phyloP scores from a whole-genome alignment of 192 early-diverging fungal genomes.

The Nowakowskiella sp. region DNA sequence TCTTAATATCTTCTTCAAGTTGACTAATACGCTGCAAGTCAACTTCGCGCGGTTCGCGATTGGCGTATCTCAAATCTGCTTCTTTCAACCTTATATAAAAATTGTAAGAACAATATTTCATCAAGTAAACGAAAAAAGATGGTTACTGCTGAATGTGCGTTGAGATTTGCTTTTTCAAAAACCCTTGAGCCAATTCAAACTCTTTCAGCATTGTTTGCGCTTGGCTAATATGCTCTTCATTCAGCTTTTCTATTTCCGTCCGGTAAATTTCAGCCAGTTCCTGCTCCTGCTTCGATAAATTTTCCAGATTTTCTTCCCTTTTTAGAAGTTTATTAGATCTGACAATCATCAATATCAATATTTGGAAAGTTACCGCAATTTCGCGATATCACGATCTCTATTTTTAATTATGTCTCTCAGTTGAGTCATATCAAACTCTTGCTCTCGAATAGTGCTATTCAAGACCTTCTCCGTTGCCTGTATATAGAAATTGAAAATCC shows the following conservation, averaged over 20 bases:
- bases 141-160: constrained; percentile 32
- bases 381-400: constrained; percentile 7
- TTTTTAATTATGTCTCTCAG: constrained; percentile 10
- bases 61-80: constrained; percentile 47
- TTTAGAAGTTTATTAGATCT: background rate
- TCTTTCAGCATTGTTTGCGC: constrained; percentile 41
- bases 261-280: constrained; percentile 15
- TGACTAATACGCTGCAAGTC: constrained; percentile 37
- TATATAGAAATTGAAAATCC: background rate
- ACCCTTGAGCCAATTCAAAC: constrained; percentile 47
- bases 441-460: constrained; percentile 1
- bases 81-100: constrained; percentile 36
- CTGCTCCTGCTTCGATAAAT: constrained; percentile 13
- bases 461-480: background rate
- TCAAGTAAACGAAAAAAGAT: constrained; percentile 1
- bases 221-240: constrained; percentile 41
- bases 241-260: constrained; percentile 17
- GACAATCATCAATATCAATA: background rate
- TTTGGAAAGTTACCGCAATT: constrained; percentile 5
- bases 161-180: constrained; percentile 44
- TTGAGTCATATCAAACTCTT: constrained; percentile 13
- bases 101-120: background rate
- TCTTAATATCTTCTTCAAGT: constrained; percentile 36
- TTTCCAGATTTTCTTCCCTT: too few species aligned
- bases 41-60: constrained; percentile 47